Evolutionary conservation across 768 basidiomycete genomes (phyloP).

Genomic region (Tulasnella sp.): DNA sequence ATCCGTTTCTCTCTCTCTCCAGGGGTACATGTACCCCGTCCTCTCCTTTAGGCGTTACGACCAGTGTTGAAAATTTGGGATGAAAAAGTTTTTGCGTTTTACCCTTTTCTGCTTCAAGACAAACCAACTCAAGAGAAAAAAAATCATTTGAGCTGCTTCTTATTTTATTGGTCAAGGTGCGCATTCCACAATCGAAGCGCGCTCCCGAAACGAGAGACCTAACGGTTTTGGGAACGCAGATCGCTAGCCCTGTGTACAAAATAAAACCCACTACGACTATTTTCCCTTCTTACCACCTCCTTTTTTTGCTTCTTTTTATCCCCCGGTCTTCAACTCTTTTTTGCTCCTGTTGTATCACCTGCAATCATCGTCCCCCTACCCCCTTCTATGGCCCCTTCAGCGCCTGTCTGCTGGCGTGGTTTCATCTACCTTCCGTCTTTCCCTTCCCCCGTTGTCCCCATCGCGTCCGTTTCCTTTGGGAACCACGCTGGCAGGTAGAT

Average conservation of each 20-base stretch:
- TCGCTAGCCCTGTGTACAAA: not conserved
- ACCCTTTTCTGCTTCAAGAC: not conserved
- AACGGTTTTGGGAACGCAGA: not conserved
- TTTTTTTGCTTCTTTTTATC: not conserved
- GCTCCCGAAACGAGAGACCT: not conserved
- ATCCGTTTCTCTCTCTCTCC: not conserved
- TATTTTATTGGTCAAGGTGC: slow-evolving; percentile 5
- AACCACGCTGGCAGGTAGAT: not conserved
- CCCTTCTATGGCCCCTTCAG: not conserved
- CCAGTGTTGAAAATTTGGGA: not conserved
- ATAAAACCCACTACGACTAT: not conserved
- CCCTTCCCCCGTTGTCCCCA: not conserved
- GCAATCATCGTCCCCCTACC: not conserved
- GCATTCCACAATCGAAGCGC: not conserved
- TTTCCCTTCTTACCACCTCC: not conserved
- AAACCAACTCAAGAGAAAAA: not conserved
- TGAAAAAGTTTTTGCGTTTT: slow-evolving; percentile 4
- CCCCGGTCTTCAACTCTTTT: slow-evolving; percentile 3
- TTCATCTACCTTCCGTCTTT: not conserved
- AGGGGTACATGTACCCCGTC: not conserved
- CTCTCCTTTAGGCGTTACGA: not conserved
- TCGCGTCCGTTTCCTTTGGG: not conserved
- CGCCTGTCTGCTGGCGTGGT: not conserved
- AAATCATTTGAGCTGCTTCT: not conserved
- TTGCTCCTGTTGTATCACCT: slow-evolving; percentile 2